A percentile compares a stretch with the other conserved stretches of the same genome.
These are phyloP conservation scores for Tolypocladium endophyticum DNA, from an alignment of 2,329 filamentous ascomycete genomes.

Conservation along the genomic window DNA sequence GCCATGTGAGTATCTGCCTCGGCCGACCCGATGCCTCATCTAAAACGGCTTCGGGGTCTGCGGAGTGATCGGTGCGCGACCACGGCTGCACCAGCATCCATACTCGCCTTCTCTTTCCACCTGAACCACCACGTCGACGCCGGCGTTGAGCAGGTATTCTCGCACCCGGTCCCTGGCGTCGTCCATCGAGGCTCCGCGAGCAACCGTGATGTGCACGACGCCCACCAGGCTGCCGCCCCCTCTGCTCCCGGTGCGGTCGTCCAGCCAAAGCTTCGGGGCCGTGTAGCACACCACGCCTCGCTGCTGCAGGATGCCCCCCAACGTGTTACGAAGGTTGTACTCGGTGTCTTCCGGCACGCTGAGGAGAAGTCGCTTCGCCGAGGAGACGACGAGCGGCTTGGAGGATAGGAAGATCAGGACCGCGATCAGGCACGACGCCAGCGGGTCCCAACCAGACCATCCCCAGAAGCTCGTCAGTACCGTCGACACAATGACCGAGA, in stretches of 20 bases:
- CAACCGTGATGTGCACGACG: slow-evolving; percentile 76
- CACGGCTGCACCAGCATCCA: slow-evolving; percentile 45
- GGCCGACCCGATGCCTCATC: not conserved
- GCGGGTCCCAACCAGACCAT: slow-evolving; percentile 89
- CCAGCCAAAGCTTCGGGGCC: slow-evolving; percentile 86
- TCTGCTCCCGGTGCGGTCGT: slow-evolving; percentile 47
- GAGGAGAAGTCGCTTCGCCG: slow-evolving; percentile 72
- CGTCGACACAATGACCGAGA: slow-evolving; percentile 89
- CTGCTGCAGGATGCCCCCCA: slow-evolving; percentile 73
- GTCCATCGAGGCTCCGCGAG: slow-evolving; percentile 61
- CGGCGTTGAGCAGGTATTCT: slow-evolving; percentile 57
- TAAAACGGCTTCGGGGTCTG: slow-evolving; percentile 23
- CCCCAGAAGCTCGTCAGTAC: slow-evolving; percentile 76
- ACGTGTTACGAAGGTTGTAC: slow-evolving; percentile 75
- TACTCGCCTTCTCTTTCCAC: slow-evolving; percentile 74
- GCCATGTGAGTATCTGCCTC: not conserved
- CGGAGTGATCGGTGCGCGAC: slow-evolving; percentile 17
- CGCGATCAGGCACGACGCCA: slow-evolving; percentile 90
- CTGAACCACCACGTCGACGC: slow-evolving; percentile 77
- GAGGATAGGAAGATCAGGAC: slow-evolving; percentile 89
- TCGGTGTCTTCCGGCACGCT: slow-evolving; percentile 78
- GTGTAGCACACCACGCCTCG: slow-evolving; percentile 78
- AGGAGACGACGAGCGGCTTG: slow-evolving; percentile 75
- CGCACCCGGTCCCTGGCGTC: slow-evolving; percentile 73
- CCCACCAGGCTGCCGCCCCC: slow-evolving; percentile 54